A percentile compares a stretch with the other conserved stretches of the same genome.
phyloP scores from a whole-genome alignment of 139 green algal species.

The Micractinium conductrix region DNA sequence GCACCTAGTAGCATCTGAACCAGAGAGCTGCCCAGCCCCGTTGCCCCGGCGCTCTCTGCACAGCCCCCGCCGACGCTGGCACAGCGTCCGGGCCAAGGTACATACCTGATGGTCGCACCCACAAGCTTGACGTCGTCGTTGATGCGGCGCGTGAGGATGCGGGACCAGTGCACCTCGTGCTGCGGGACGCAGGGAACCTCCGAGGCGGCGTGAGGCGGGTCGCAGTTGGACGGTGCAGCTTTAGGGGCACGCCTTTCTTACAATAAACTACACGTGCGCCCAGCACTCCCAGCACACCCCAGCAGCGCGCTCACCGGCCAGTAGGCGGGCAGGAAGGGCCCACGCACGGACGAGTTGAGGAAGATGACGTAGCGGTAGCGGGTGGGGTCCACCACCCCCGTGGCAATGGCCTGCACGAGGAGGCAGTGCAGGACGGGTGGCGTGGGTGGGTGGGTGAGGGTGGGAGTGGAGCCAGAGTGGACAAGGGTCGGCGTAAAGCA shows the following conservation, averaged over 20 bases:
- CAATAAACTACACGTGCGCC: no score
- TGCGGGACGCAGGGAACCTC: neutral
- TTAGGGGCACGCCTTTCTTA: no score
- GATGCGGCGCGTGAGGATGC: constrained; percentile 24
- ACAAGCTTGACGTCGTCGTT: constrained; percentile 24
- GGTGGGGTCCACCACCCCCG: neutral
- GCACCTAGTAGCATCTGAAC: no score
- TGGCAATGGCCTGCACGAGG: constrained; percentile 29
- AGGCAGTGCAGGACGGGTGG: no score
- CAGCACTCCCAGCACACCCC: neutral
- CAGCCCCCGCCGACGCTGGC: no score
- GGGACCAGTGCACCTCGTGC: constrained; percentile 23
- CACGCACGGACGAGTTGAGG: constrained; percentile 58
- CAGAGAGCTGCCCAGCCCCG: no score
- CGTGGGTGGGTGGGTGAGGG: neutral
- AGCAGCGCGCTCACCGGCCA: constrained; percentile 41
- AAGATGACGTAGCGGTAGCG: constrained; percentile 58
- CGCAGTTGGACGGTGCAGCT: no score
- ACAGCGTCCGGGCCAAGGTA: no score
- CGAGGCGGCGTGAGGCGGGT: neutral
- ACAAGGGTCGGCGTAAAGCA: no score
- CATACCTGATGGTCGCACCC: constrained; percentile 37
- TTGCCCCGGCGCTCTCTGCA: no score
- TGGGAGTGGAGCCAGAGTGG: no score
- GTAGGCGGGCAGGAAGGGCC: constrained; percentile 51